These are phyloP conservation scores for Arthrobotrys sphaeroides DNA, from an alignment of 2,329 filamentous ascomycete species.

Conservation along the genomic window DNA sequence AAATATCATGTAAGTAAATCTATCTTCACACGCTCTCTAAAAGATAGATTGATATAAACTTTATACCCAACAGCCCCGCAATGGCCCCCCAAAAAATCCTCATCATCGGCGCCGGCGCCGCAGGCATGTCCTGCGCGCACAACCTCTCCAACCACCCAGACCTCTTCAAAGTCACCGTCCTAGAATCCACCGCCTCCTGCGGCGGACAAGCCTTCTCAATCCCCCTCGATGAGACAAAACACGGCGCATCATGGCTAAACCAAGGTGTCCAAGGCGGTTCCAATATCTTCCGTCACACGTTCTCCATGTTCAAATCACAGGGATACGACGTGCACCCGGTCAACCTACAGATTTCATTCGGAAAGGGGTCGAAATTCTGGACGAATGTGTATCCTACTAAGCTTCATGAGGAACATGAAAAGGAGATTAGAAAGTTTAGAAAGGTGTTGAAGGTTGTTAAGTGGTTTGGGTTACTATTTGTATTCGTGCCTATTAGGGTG, in stretches of 20 bases:
- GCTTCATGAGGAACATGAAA: slow-evolving; percentile 67
- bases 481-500: slow-evolving; percentile 71
- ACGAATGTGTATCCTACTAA: slow-evolving; percentile 72
- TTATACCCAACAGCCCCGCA: background rate
- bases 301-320: slow-evolving; percentile 71
- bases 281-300: slow-evolving; percentile 74
- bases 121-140: slow-evolving; percentile 70
- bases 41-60: no score
- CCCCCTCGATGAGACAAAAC: slow-evolving; percentile 68
- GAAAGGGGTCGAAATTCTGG: slow-evolving; percentile 72
- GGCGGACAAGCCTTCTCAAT: slow-evolving; percentile 73
- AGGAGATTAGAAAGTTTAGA: slow-evolving; percentile 69
- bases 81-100: slow-evolving; percentile 66
- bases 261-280: slow-evolving; percentile 73
- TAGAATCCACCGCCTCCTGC: slow-evolving; percentile 69
- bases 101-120: slow-evolving; percentile 71
- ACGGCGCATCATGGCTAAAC: slow-evolving; percentile 72
- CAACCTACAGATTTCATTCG: slow-evolving; percentile 71
- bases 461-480: slow-evolving; percentile 70
- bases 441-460: slow-evolving; percentile 69
- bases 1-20: no score
- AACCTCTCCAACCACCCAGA: slow-evolving; percentile 70
- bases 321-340: slow-evolving; percentile 69
- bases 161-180: slow-evolving; percentile 70
- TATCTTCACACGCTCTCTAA: no score